Conservation (phyloP, 257 asterid species). For the Lycium ferocissimum region DNA sequence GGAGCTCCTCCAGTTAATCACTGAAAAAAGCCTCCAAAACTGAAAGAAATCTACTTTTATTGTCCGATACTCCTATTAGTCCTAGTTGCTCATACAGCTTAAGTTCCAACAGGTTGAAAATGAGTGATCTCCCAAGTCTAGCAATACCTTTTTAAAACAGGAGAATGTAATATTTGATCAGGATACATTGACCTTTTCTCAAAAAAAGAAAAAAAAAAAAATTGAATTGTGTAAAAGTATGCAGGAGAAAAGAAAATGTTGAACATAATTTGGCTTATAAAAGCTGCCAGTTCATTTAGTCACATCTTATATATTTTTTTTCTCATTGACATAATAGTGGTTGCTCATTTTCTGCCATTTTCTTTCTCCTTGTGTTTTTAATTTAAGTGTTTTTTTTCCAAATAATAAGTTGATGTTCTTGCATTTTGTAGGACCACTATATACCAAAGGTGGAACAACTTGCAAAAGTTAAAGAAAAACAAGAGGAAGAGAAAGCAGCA, state of each 20-base stretch:
- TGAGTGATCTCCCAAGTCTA: not conserved
- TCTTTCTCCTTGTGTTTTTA: not conserved
- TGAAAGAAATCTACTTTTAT: not conserved
- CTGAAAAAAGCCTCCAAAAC: not conserved
- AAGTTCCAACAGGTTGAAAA: not conserved
- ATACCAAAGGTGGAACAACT: constrained; percentile 77
- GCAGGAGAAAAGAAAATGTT: not conserved
- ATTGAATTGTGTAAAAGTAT: not conserved
- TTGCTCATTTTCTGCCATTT: not conserved
- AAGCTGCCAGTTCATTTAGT: constrained; percentile 19
- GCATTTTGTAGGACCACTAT: constrained; percentile 64
- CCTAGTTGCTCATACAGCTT: not conserved
- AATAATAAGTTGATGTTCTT: constrained; percentile 20
- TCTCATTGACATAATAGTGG: not conserved
- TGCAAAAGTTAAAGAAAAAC: constrained; percentile 80
- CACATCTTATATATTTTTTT: not conserved
- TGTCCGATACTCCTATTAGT: not conserved
- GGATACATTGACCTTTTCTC: not conserved
- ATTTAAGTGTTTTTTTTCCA: not conserved
- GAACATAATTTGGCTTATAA: not conserved
- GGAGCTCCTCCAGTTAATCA: not conserved
- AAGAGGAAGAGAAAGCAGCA: constrained; percentile 72
- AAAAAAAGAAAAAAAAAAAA: not conserved
- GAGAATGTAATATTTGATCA: not conserved
- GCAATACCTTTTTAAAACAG: not conserved